Evolutionary conservation across 768 basidiomycete genomes (phyloP), one percentile per base, ranked within the genome.

Genomic region (Mrakia frigida): DNA sequence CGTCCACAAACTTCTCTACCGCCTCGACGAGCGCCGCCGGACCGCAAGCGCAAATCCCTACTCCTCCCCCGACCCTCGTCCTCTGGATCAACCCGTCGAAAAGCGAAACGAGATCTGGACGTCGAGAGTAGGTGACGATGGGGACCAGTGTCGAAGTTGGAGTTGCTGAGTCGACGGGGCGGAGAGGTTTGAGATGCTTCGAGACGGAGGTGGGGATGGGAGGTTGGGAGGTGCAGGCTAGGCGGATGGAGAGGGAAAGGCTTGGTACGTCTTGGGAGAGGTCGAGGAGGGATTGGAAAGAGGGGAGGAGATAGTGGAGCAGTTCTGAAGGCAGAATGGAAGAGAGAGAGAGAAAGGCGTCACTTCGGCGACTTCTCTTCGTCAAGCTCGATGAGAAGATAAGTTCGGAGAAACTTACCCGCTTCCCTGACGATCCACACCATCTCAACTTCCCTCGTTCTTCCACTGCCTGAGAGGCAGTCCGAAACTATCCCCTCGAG

Each of bases 41-140:
- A 9, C 79, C 79, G 65, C 79, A 79, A 56, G 46, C 78, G n/a
- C 75, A 69, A n/a, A 79, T 73, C 9, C 71, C 79, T 7, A 79
- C 43, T 14, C 74, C 75, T 28, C 79, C 78, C 6, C 79, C 79
- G 28, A 46, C 46, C 23, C 28, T 18, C 1, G 75, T 77, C 2
- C 43, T 39, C 25, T 69, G 43, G 13, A 74, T 70, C 21, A 73
- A 50, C 33, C 60, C 67, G 21, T 63, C 25, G 43, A 79, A 53
- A 35, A 79, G 41, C 7, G 18, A 41, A 16, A 28, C 23, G 21
- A 78, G 59, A 46, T 79, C 74, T 7, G 79, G 79, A 6, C 79
- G 77, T 28, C 50, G 37, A 43, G 21, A 43, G 56, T 37, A 41
- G 50, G 41, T 41, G 39, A 65, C 65, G 31, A 71, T 41, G 21